Evolutionary conservation across 805 yeast species (phyloP).

Genomic region (Saccharomycopsis fodiens): DNA sequence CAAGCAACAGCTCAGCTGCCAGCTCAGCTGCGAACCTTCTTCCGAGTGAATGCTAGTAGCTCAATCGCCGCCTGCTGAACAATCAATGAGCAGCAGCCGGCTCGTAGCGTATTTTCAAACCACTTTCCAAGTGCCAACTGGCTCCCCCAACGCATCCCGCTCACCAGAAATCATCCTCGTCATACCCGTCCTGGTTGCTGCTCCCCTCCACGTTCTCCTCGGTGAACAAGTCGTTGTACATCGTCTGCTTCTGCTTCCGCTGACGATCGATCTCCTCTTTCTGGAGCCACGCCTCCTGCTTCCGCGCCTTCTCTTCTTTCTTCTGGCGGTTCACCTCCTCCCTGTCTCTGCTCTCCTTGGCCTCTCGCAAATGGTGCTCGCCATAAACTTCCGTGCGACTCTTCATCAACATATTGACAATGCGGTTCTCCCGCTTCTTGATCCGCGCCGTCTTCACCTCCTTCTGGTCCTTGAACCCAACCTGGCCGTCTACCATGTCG

Average conservation of each 20-base stretch:
- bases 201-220: constrained; percentile 37
- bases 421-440: constrained; percentile 47
- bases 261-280: constrained; percentile 33
- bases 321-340: constrained; percentile 24
- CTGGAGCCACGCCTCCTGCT: constrained; percentile 28
- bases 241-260: constrained; percentile 32
- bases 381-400: constrained; percentile 48
- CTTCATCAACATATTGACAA: constrained; percentile 55
- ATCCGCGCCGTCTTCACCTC: constrained; percentile 47
- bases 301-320: constrained; percentile 24
- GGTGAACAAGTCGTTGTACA: constrained; percentile 42
- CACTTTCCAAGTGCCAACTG: background rate
- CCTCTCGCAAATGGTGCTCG: constrained; percentile 27
- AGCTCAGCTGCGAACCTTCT: too few species aligned
- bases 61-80: too few species aligned
- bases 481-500: constrained; percentile 74
- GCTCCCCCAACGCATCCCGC: background rate
- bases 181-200: constrained; percentile 45
- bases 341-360: constrained; percentile 34
- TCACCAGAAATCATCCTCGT: constrained; percentile 46
- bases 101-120: too few species aligned
- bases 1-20: too few species aligned
- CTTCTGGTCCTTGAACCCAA: constrained; percentile 56
- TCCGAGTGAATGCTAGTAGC: too few species aligned
- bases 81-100: too few species aligned